phyloP scores from a whole-genome alignment of 75 land plant species.

The Cryptomeria japonica region DNA sequence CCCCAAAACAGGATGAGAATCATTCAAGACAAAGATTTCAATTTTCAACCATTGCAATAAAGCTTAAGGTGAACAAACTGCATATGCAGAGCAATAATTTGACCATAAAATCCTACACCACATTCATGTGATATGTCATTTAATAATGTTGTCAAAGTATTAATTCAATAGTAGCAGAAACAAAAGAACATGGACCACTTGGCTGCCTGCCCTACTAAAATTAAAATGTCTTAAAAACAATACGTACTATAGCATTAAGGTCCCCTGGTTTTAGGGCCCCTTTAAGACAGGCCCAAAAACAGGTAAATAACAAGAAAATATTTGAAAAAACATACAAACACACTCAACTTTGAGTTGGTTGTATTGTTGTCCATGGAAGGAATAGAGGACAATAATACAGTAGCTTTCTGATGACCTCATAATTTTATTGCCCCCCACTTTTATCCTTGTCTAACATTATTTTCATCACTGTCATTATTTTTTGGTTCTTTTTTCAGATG shows the following conservation, averaged over 20 bases:
- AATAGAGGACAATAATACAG: not conserved
- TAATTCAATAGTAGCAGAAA: not conserved
- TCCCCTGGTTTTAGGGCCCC: not conserved
- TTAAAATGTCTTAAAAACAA: not conserved
- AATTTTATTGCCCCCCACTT: not conserved
- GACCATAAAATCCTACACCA: not conserved
- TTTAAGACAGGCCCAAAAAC: not conserved
- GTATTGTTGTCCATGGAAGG: not conserved
- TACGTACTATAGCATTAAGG: not conserved
- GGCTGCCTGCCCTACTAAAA: not conserved
- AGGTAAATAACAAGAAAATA: not conserved
- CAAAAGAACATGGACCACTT: constrained; percentile 1
- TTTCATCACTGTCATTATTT: not conserved
- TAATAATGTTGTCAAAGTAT: not conserved
- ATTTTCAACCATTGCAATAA: not conserved
- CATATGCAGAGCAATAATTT: not conserved
- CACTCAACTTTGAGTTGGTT: not conserved
- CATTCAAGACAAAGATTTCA: not conserved
- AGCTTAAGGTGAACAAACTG: not conserved
- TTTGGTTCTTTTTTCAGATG: not conserved
- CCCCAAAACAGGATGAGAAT: too few species aligned
- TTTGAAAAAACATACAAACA: not conserved
- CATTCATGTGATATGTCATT: not conserved
- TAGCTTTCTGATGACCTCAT: not conserved
- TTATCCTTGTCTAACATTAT: not conserved